A percentile compares a stretch with the other conserved stretches of the same genome.
Conservation (phyloP, 2,329 filamentous ascomycete genomes). For the Penicillium sp. region DNA sequence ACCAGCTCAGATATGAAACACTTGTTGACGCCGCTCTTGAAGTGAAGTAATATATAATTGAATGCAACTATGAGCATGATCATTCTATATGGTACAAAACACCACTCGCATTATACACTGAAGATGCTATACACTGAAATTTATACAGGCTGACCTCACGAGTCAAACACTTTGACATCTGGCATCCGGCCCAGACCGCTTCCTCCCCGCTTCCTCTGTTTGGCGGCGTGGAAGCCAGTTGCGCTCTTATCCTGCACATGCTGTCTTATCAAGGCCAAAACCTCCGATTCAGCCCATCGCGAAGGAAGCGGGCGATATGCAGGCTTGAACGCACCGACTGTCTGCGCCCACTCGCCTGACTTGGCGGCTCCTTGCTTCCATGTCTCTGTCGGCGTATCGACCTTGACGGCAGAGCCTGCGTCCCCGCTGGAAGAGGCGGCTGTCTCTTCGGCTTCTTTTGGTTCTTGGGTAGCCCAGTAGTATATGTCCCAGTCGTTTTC, state of each 20-base stretch:
- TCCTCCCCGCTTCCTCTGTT: conserved; percentile 34
- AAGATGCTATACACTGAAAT: conserved; percentile 4
- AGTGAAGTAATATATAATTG: too few relatives aligned
- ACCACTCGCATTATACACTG: neutral
- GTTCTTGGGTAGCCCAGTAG: conserved; percentile 95
- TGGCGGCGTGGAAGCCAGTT: conserved; percentile 35
- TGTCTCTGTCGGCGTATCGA: conserved; percentile 38
- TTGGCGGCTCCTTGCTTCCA: conserved; percentile 52
- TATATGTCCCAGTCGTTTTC: conserved; percentile 99
- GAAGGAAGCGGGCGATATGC: conserved; percentile 85
- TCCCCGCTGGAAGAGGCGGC: conserved; percentile 24
- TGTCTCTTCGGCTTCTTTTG: conserved; percentile 50
- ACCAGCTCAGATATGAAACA: too few relatives aligned
- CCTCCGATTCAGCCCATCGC: conserved; percentile 79
- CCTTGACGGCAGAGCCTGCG: conserved; percentile 24
- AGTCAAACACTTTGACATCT: conserved; percentile 41
- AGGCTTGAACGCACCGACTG: conserved; percentile 87
- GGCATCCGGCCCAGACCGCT: conserved; percentile 47
- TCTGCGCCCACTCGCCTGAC: conserved; percentile 92
- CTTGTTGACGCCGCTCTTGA: too few relatives aligned
- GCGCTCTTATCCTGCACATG: conserved; percentile 74
- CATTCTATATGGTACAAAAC: neutral
- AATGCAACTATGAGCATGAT: neutral
- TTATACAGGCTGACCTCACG: conserved; percentile 1
- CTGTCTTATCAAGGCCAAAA: conserved; percentile 68